Conservation (phyloP, 768 basidiomycete genomes). For the Pulveroboletus sp. region DNA sequence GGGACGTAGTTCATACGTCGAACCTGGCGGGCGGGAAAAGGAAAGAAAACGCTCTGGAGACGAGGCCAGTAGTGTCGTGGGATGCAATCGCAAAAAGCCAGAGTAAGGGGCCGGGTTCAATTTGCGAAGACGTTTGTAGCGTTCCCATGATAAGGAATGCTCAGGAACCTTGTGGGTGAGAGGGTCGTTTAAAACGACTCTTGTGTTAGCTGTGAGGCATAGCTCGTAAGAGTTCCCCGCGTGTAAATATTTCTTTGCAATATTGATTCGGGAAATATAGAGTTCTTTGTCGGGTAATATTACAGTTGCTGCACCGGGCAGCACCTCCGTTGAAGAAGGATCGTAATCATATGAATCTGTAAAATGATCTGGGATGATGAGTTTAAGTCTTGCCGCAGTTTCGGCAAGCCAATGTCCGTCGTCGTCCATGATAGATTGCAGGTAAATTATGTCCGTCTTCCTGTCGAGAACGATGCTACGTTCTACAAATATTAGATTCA, state of each 20-base stretch:
- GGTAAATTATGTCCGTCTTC: conserved; percentile 44
- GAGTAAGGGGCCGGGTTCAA: conserved; percentile 90
- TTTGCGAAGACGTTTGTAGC: conserved; percentile 67
- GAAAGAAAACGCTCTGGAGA: conserved; percentile 93
- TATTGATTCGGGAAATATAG: conserved; percentile 68
- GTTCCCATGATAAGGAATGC: conserved; percentile 56
- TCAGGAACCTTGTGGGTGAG: conserved; percentile 10
- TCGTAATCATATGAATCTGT: conserved; percentile 10
- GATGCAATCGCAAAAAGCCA: conserved; percentile 74
- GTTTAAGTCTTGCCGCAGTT: conserved; percentile 29
- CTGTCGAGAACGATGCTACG: conserved; percentile 72
- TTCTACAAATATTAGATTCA: conserved; percentile 75
- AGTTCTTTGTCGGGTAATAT: conserved; percentile 52
- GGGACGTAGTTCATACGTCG: conserved; percentile 80
- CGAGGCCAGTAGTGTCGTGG: conserved; percentile 76
- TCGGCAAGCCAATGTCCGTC: conserved; percentile 63
- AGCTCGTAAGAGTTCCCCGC: conserved; percentile 92
- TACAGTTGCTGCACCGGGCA: conserved; percentile 31
- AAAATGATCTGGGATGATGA: conserved; percentile 10
- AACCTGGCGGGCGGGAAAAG: conserved; percentile 61
- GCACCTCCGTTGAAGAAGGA: conserved; percentile 27
- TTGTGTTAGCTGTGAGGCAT: conserved; percentile 79
- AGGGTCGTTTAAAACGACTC: conserved; percentile 45
- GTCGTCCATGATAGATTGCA: conserved; percentile 62
- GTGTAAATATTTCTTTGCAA: conserved; percentile 71